These are phyloP conservation scores for Melianthus villosus DNA, from an alignment of 441 rosid species.

Conservation along the genomic window DNA sequence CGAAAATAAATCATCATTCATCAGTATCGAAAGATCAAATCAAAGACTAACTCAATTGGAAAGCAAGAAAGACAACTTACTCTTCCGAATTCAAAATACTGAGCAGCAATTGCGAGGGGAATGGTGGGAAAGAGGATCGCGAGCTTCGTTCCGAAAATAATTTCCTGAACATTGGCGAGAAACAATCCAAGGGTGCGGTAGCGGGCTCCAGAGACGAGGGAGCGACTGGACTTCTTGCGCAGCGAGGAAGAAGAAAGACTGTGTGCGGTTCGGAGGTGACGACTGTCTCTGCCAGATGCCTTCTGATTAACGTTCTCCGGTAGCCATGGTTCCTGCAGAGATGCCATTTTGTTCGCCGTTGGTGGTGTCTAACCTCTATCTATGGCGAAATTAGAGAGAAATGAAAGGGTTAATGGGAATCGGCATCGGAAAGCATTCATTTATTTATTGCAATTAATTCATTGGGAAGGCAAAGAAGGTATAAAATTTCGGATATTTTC, in stretches of 20 bases:
- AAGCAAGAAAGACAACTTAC: constrained; percentile 20
- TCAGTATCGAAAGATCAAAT: background rate
- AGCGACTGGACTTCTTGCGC: constrained; percentile 60
- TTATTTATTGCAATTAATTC: too few species aligned
- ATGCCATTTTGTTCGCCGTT: constrained; percentile 8
- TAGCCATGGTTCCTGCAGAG: constrained; percentile 18
- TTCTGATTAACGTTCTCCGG: constrained; percentile 27
- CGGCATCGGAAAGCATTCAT: too few species aligned
- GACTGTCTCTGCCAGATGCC: constrained; percentile 19
- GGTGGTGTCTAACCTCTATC: background rate
- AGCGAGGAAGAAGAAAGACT: constrained; percentile 67
- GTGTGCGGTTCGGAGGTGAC: constrained; percentile 44
- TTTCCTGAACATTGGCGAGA: constrained; percentile 59
- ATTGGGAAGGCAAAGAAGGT: too few species aligned
- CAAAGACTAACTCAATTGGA: background rate
- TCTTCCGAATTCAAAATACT: constrained; percentile 31
- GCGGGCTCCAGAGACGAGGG: constrained; percentile 40
- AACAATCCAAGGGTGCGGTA: constrained; percentile 23
- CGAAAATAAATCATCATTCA: background rate
- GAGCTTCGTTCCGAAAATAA: constrained; percentile 64
- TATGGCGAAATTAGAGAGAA: background rate
- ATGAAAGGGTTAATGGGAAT: background rate
- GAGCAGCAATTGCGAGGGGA: constrained; percentile 47
- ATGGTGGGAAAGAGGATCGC: constrained; percentile 57
- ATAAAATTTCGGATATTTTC: too few species aligned